Percentiles rank a stretch among this genome's conserved stretches.
Evolutionary conservation across 257 asterid species (phyloP).

Genomic region (Schizonepeta tenuifolia): DNA sequence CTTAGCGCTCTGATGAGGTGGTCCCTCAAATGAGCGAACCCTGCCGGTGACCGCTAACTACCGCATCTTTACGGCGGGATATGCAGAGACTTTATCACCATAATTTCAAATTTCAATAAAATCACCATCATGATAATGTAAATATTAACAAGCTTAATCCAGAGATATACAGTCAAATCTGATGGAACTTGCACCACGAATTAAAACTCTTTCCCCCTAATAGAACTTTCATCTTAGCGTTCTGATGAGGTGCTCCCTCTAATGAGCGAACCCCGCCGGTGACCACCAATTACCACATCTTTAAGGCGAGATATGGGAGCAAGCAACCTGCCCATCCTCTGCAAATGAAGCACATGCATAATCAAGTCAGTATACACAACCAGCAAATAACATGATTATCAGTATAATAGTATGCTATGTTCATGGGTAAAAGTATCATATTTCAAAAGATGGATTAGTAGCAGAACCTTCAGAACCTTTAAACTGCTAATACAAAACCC

Average conservation of each 20-base stretch:
- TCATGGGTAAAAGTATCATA: neutral
- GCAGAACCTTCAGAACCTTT: neutral
- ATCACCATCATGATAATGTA: conserved; percentile 1
- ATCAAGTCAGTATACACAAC: conserved; percentile 7
- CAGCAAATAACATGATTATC: neutral
- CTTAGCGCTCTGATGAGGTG: no score
- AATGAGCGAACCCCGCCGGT: conserved; percentile 52
- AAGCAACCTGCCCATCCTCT: conserved; percentile 59
- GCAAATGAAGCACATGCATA: conserved; percentile 3
- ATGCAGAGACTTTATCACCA: no score
- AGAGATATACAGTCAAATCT: conserved; percentile 2
- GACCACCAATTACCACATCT: conserved; percentile 60
- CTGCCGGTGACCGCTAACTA: no score
- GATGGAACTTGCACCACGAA: conserved; percentile 3
- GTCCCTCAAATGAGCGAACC: no score
- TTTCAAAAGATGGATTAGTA: neutral
- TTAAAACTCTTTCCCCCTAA: conserved; percentile 15
- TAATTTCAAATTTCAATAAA: neutral
- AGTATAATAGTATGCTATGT: neutral
- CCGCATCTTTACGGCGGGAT: no score
- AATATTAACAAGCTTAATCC: conserved; percentile 30
- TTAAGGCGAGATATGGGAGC: conserved; percentile 64
- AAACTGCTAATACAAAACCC: neutral
- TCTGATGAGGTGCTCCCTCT: conserved; percentile 49
- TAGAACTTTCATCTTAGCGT: conserved; percentile 44